Evolutionary conservation across 2,329 filamentous ascomycete species (phyloP).

Genomic region (Fusarium stilboides): DNA sequence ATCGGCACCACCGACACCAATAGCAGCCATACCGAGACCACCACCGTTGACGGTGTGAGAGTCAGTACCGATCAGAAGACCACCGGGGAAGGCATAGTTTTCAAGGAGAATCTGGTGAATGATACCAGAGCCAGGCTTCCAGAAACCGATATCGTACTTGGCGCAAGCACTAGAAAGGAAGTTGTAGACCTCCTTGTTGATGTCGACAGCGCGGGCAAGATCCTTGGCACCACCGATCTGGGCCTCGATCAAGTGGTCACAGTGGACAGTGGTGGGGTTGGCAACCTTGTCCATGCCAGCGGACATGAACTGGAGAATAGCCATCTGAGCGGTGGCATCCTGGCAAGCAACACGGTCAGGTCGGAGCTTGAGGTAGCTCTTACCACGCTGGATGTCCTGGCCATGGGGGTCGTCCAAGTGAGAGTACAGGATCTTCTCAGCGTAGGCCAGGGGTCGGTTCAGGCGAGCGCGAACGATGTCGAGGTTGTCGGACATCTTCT

Average conservation of each 20-base stretch:
- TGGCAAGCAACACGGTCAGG: slow-evolving; percentile 99
- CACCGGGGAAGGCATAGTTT: slow-evolving; percentile 99
- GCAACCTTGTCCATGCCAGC: slow-evolving; percentile 96
- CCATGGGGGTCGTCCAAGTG: slow-evolving; percentile 97
- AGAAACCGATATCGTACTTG: slow-evolving; percentile 99
- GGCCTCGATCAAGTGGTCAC: slow-evolving; percentile 99
- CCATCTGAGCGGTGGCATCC: slow-evolving; percentile 99
- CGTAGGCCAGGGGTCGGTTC: slow-evolving; percentile 93
- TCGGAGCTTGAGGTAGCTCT: slow-evolving; percentile 95
- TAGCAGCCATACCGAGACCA: slow-evolving; percentile 94
- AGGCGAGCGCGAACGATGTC: slow-evolving; percentile 89
- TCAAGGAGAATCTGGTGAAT: slow-evolving; percentile 99
- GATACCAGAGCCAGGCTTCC: slow-evolving; percentile 98
- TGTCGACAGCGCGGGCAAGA: slow-evolving; percentile 88
- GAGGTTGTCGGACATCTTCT: slow-evolving; percentile 99
- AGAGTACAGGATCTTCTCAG: slow-evolving; percentile 99
- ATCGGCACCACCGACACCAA: slow-evolving; percentile 98
- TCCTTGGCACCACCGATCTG: slow-evolving; percentile 95
- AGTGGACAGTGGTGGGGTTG: slow-evolving; percentile 96
- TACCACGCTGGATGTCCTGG: slow-evolving; percentile 96
- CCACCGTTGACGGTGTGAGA: slow-evolving; percentile 98
- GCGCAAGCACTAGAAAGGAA: slow-evolving; percentile 94
- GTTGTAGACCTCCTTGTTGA: slow-evolving; percentile 99
- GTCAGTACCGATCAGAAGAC: slow-evolving; percentile 96
- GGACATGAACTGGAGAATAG: slow-evolving; percentile 99